Percentiles rank a stretch among this genome's conserved stretches.
Conservation (phyloP, 179 eudicot species). For the Spergularia azorica region DNA sequence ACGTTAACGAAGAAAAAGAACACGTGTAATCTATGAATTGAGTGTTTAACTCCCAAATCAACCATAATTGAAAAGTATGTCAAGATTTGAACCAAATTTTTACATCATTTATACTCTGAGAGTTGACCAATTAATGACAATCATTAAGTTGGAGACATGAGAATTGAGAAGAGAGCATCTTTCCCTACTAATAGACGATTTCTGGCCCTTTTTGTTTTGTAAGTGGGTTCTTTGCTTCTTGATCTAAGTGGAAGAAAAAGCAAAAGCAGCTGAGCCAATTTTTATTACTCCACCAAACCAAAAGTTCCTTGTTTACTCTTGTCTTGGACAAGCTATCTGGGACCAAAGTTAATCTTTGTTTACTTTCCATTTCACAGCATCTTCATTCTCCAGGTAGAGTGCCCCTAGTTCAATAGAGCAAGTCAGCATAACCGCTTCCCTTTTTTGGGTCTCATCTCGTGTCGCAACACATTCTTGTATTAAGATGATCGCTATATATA, state of each 20-base stretch:
- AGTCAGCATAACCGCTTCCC: not conserved
- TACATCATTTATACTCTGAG: too few species aligned
- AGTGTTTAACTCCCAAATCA: too few species aligned
- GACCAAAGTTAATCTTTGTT: not conserved
- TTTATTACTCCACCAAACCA: not conserved
- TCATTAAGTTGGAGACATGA: constrained; percentile 9
- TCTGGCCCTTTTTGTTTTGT: not conserved
- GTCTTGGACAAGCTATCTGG: not conserved
- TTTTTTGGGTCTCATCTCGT: not conserved
- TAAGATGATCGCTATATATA: too few species aligned
- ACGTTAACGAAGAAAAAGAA: too few species aligned
- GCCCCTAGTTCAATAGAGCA: not conserved
- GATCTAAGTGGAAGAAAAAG: not conserved
- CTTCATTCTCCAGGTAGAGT: too few species aligned
- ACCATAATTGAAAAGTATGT: too few species aligned
- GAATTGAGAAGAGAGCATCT: not conserved
- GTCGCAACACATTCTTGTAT: not conserved
- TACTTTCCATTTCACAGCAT: not conserved
- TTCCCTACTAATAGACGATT: constrained; percentile 5
- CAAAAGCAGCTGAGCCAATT: not conserved
- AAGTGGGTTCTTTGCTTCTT: constrained; percentile 11
- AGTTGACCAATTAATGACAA: not conserved
- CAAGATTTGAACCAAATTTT: too few species aligned
- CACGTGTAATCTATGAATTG: too few species aligned
- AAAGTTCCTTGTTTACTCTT: not conserved